Evolutionary conservation across 768 basidiomycete species (phyloP).

Genomic region (Chalciporus pseudorubinellus): DNA sequence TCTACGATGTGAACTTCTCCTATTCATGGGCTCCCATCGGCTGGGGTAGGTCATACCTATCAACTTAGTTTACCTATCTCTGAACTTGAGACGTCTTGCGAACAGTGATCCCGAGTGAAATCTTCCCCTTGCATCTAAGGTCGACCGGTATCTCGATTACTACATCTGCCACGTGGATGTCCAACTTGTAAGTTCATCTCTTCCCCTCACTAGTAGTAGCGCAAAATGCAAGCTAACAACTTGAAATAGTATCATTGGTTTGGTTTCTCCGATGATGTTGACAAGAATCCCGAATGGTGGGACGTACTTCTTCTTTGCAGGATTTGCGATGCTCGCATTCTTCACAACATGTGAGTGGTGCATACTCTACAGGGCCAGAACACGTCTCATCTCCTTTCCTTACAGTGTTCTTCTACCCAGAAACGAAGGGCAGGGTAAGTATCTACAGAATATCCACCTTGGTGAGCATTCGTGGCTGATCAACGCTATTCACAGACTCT

Average conservation of each 20-base stretch:
- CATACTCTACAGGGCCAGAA: no score
- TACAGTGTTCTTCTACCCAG: conserved; percentile 27
- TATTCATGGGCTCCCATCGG: conserved; percentile 35
- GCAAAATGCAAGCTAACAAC: neutral
- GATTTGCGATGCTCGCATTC: conserved; percentile 26
- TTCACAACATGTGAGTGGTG: conserved; percentile 26
- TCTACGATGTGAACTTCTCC: conserved; percentile 38
- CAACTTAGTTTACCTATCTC: neutral
- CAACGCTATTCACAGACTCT: conserved; percentile 21
- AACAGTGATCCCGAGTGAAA: conserved; percentile 40
- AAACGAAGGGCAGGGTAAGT: conserved; percentile 34
- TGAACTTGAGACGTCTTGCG: conserved; percentile 10
- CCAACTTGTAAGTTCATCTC: conserved; percentile 30
- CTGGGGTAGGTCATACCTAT: conserved; percentile 17
- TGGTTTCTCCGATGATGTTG: conserved; percentile 30
- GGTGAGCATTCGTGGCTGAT: neutral
- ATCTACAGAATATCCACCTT: neutral
- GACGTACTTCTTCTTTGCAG: conserved; percentile 31
- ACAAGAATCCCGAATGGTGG: conserved; percentile 19
- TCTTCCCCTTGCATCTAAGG: conserved; percentile 41
- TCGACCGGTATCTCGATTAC: conserved; percentile 42
- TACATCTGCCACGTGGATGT: conserved; percentile 42
- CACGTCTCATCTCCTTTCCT: neutral
- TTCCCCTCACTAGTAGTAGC: no score
- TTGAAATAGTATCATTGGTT: conserved; percentile 23